A percentile compares a stretch with the other conserved stretches of the same genome.
Evolutionary conservation across 179 eudicot species (phyloP).

Genomic region (Pouteria campechiana): DNA sequence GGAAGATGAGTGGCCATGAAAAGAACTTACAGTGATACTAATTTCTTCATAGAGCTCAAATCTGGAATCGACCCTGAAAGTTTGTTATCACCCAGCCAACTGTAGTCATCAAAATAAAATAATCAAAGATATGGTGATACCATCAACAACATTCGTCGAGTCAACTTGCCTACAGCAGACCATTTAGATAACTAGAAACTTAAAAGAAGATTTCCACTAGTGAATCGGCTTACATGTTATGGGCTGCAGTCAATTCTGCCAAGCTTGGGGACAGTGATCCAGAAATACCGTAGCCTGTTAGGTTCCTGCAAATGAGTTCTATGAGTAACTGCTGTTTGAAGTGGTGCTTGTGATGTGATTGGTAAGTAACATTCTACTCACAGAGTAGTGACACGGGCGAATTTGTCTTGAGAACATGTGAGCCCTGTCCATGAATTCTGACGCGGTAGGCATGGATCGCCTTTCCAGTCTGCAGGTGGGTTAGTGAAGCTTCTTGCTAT

Average conservation of each 20-base stretch:
- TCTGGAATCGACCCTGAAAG: constrained; percentile 56
- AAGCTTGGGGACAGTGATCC: constrained; percentile 50
- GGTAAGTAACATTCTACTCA: constrained; percentile 23
- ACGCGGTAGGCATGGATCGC: constrained; percentile 87
- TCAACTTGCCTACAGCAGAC: background rate
- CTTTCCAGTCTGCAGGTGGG: constrained; percentile 66
- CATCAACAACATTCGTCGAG: background rate
- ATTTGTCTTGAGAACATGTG: constrained; percentile 26
- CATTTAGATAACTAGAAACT: background rate
- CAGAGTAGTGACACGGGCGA: constrained; percentile 43
- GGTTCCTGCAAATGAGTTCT: constrained; percentile 32
- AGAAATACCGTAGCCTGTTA: constrained; percentile 44
- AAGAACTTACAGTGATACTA: constrained; percentile 53
- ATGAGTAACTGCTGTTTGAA: background rate
- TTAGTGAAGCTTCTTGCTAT: constrained; percentile 35
- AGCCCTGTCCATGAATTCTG: constrained; percentile 65
- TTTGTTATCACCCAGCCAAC: constrained; percentile 61
- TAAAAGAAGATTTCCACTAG: background rate
- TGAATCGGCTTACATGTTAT: constrained; percentile 35
- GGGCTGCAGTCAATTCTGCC: constrained; percentile 31
- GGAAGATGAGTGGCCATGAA: background rate
- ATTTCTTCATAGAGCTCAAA: constrained; percentile 32
- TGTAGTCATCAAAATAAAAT: constrained; percentile 3
- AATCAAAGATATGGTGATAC: background rate
- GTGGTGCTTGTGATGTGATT: background rate